Evolutionary conservation across 352 stramenopile genomes (phyloP).

Genomic region (Phytophthora syringae): DNA sequence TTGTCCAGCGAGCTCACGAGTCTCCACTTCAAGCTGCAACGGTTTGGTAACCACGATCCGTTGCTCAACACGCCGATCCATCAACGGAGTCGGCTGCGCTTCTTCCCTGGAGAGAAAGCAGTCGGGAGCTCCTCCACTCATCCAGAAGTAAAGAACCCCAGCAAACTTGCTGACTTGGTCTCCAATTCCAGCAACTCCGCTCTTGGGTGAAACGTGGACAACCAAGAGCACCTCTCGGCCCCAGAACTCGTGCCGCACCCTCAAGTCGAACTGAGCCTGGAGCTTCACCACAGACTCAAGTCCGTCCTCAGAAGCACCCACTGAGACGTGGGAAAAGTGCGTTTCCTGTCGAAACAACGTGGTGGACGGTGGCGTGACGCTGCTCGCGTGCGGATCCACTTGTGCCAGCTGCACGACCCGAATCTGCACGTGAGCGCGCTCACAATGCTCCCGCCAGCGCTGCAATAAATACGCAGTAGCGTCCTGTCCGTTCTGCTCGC

Average conservation of each 20-base stretch:
- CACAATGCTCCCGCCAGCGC: constrained; percentile 53
- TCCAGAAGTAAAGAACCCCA: constrained; percentile 37
- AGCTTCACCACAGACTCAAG: constrained; percentile 30
- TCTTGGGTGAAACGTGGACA: constrained; percentile 53
- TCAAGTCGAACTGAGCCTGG: constrained; percentile 61
- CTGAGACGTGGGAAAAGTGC: constrained; percentile 43
- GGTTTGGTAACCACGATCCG: constrained; percentile 57
- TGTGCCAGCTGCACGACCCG: constrained; percentile 42
- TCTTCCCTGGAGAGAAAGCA: constrained; percentile 59
- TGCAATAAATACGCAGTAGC: constrained; percentile 11
- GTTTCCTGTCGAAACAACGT: constrained; percentile 73
- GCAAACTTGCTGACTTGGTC: constrained; percentile 1
- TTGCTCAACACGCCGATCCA: constrained; percentile 56
- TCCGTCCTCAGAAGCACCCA: constrained; percentile 9
- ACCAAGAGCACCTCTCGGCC: constrained; percentile 56
- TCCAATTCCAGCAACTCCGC: constrained; percentile 5
- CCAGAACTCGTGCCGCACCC: constrained; percentile 70
- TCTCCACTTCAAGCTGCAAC: constrained; percentile 68
- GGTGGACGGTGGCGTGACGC: constrained; percentile 15
- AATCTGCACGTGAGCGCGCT: constrained; percentile 59
- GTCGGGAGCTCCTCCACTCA: constrained; percentile 39
- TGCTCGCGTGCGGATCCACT: constrained; percentile 18
- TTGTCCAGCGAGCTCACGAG: constrained; percentile 37
- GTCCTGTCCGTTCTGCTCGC: not conserved
- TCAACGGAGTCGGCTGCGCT: constrained; percentile 41